Conservation (phyloP, 1,284 basidiomycete species). For the Hymenochaete sp. region DNA sequence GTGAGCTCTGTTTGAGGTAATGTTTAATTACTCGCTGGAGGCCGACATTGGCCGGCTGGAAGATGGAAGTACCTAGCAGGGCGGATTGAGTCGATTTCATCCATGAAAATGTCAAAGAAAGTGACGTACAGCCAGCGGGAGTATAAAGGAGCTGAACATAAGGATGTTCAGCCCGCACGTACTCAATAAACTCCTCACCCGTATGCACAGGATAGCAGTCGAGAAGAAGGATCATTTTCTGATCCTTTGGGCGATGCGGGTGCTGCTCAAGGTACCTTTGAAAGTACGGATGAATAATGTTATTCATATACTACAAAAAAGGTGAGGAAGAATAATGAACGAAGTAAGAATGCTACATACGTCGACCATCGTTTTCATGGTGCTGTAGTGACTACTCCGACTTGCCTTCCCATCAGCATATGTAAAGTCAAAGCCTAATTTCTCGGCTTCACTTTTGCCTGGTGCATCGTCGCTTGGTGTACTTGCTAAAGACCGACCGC, state of each 20-base stretch:
- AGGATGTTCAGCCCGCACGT: conserved; percentile 22
- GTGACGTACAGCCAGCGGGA: conserved; percentile 20
- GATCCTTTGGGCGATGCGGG: conserved; percentile 21
- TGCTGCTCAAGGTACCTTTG: conserved; percentile 13
- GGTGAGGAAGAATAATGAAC: conserved; percentile 25
- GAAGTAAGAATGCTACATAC: conserved; percentile 24
- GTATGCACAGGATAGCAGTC: conserved; percentile 34
- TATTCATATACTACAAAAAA: not conserved
- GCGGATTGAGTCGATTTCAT: too few relatives aligned
- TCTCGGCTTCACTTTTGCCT: conserved; percentile 20
- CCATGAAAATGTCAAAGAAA: conserved; percentile 4
- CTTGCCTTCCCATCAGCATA: conserved; percentile 27
- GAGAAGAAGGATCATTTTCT: conserved; percentile 25
- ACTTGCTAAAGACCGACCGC: conserved; percentile 22
- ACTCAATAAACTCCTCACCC: conserved; percentile 26
- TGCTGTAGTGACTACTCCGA: conserved; percentile 32
- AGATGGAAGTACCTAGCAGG: conserved; percentile 18
- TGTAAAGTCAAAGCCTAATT: conserved; percentile 25
- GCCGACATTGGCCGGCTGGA: conserved; percentile 25
- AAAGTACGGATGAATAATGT: not conserved
- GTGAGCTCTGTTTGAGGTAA: conserved; percentile 17
- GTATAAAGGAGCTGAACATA: conserved; percentile 24
- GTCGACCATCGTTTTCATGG: conserved; percentile 24
- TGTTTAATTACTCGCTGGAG: conserved; percentile 24
- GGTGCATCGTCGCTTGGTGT: conserved; percentile 20